phyloP scores from a whole-genome alignment of 2,329 filamentous ascomycete species.

The Corynespora cassiicola region DNA sequence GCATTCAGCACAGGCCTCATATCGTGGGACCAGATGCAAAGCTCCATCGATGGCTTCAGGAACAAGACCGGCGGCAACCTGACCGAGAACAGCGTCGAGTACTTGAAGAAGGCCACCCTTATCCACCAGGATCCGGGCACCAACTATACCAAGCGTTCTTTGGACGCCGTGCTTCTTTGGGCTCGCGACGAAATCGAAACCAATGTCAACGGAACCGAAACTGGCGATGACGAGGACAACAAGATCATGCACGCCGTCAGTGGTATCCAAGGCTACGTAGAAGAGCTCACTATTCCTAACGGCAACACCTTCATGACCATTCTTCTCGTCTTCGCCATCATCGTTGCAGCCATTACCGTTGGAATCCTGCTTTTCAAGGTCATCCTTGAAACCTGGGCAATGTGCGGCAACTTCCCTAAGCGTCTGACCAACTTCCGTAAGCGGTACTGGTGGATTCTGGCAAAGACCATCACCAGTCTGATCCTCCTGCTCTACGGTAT shows the following conservation, averaged over 20 bases:
- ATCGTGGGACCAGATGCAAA: slow-evolving; percentile 81
- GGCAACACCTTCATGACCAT: slow-evolving; percentile 97
- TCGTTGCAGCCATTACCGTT: slow-evolving; percentile 83
- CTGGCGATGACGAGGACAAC: slow-evolving; percentile 39
- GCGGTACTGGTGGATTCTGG: slow-evolving; percentile 94
- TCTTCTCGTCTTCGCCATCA: slow-evolving; percentile 84
- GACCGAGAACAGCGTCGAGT: slow-evolving; percentile 77
- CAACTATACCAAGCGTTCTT: slow-evolving; percentile 62
- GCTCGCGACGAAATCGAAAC: slow-evolving; percentile 56
- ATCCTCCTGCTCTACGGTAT: slow-evolving; percentile 92
- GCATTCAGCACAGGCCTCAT: slow-evolving; percentile 87
- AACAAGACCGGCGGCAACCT: slow-evolving; percentile 83
- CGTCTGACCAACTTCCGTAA: slow-evolving; percentile 84
- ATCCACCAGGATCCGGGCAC: slow-evolving; percentile 70
- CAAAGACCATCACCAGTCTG: slow-evolving; percentile 85
- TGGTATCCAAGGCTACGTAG: slow-evolving; percentile 82
- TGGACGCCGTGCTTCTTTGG: slow-evolving; percentile 55
- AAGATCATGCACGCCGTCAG: slow-evolving; percentile 65
- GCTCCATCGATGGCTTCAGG: slow-evolving; percentile 84
- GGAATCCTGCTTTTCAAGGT: slow-evolving; percentile 90
- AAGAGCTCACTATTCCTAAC: slow-evolving; percentile 82
- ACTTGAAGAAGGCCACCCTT: slow-evolving; percentile 77
- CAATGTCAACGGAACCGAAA: slow-evolving; percentile 42
- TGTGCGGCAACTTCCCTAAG: slow-evolving; percentile 87
- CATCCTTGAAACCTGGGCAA: slow-evolving; percentile 86